Evolutionary conservation across 2,329 filamentous ascomycete species (phyloP).

Genomic region (Fusarium hostae): DNA sequence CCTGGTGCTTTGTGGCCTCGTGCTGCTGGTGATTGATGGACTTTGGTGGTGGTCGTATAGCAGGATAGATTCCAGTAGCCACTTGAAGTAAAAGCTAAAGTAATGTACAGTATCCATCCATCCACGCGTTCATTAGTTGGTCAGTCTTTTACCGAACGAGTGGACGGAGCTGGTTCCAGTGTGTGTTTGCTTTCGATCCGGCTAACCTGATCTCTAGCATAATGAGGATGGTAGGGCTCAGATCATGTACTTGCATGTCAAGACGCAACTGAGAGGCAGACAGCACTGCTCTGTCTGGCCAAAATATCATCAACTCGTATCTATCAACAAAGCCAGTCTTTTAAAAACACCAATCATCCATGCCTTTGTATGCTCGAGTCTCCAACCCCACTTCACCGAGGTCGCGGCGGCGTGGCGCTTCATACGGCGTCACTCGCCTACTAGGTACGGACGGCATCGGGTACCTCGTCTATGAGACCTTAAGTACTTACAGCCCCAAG

Average conservation of each 20-base stretch:
- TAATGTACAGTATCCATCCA: neutral
- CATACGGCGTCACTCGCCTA: constrained; percentile 41
- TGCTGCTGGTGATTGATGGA: neutral
- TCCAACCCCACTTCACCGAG: constrained; percentile 15
- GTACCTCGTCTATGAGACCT: constrained; percentile 12
- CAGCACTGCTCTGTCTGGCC: neutral
- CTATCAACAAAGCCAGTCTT: neutral
- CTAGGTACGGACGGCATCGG: constrained; percentile 6
- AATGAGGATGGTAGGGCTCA: neutral
- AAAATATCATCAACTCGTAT: neutral
- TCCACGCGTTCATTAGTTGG: neutral
- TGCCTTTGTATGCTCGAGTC: constrained; percentile 16
- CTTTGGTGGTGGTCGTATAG: constrained; percentile 12
- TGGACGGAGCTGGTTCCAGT: constrained; percentile 5
- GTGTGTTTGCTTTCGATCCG: neutral
- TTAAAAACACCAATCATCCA: neutral
- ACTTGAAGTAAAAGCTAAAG: neutral
- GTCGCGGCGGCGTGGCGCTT: constrained; percentile 44
- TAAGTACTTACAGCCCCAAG: constrained; percentile 27
- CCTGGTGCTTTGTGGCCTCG: neutral
- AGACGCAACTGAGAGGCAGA: neutral
- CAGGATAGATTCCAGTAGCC: constrained; percentile 1
- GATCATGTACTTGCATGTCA: neutral
- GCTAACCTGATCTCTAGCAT: neutral
- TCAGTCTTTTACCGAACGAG: constrained; percentile 2